Base-by-base conservation (phyloP, 805 yeast species). In the Lipomyces yamanashiensis region DNA sequence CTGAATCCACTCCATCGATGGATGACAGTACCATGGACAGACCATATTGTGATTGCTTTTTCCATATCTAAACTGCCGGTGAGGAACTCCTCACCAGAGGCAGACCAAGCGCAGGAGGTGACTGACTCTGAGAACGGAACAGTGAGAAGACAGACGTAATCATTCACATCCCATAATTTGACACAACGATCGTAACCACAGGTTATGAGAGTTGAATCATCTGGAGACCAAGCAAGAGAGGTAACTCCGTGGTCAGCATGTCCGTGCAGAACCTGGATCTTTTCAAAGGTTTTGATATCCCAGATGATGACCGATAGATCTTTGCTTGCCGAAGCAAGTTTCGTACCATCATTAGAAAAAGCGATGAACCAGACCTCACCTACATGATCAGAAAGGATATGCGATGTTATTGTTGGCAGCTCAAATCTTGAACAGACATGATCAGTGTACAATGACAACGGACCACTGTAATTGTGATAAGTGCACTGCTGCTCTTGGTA, bases 331-430 rank as follows among this genome's bases (percentile, higher is more conserved):
- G 92, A 84, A n/a, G 90, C 96, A 45, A 92, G 77, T 67, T 79
- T 85, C 66, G 80, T 81, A 2, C 97, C 97, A 75, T 84, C 82
- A 52, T 91, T 89, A 6, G 95, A 87, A 72, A 90, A 92, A 62
- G 84, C 83, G 13, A 88, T 80, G 72, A 81, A 88, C 98, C 98
- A 92, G 12, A 90, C 93, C 74, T 92, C 96, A 71, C 87, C 85
- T 0, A 77, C 74, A 71, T 89, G 95, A 50, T 80, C 78, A 0
- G 75, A 67, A 7, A 89, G 75, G 0, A 82, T 79, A 61, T 80
- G 79, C 12, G 82, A 71, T 2, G 83, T 74, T 2, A 76, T 77
- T 21, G 79, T 79, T 0, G 91, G 90, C 64, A 84, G 82, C 47
- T 74, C 70, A 19, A 70, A 63, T 44, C 70, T 64, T 53, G 75